A percentile compares a stretch with the other conserved stretches of the same genome.
Evolutionary conservation across 331 rosid genomes (phyloP).

Genomic region (Spiraea crenata): DNA sequence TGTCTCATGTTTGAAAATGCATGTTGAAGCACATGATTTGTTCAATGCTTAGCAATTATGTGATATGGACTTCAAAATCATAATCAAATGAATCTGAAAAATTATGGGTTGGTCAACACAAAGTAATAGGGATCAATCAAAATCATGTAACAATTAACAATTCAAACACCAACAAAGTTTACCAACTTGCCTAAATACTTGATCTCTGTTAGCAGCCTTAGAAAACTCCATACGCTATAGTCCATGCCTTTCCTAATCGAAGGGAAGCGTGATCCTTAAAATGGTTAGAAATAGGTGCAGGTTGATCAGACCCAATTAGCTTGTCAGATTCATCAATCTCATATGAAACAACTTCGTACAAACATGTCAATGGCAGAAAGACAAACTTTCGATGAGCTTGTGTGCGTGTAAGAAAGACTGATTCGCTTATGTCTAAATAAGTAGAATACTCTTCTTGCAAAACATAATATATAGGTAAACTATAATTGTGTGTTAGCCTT

Average conservation of each 20-base stretch:
- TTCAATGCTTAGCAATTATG: no score
- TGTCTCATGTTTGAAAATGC: no score
- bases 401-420: no score
- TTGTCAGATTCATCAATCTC: no score
- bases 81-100: no score
- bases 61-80: no score
- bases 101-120: background rate
- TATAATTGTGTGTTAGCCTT: background rate
- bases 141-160: background rate
- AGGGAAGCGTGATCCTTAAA: background rate
- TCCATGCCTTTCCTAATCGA: background rate
- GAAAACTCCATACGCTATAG: background rate
- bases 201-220: background rate
- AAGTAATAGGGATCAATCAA: background rate
- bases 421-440: no score
- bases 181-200: background rate
- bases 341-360: no score
- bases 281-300: background rate
- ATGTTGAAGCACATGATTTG: no score
- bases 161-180: background rate
- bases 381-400: no score
- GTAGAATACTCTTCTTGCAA: background rate
- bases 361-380: no score
- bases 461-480: constrained; percentile 17
- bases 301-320: no score